These are phyloP conservation scores for Schizopora paradoxa DNA, from an alignment of 1,284 basidiomycete genomes.

Conservation along the genomic window DNA sequence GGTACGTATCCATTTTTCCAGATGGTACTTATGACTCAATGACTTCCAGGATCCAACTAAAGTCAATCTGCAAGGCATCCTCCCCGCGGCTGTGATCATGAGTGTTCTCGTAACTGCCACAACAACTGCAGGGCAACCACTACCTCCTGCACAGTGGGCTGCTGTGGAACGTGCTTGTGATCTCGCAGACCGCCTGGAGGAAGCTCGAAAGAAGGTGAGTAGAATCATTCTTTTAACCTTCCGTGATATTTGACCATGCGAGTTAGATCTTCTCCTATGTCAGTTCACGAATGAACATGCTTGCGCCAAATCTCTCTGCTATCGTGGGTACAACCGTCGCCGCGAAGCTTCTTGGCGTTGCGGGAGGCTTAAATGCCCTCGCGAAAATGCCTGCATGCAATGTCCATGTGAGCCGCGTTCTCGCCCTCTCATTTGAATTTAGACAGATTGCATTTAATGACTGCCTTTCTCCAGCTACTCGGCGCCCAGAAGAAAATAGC, in stretches of 20 bases:
- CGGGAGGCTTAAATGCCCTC: conserved; percentile 87
- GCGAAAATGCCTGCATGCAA: conserved; percentile 96
- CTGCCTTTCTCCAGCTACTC: conserved; percentile 67
- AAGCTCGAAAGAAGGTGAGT: conserved; percentile 76
- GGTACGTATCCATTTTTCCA: conserved; percentile 33
- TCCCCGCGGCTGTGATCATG: conserved; percentile 92
- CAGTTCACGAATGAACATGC: conserved; percentile 96
- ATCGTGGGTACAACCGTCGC: conserved; percentile 98
- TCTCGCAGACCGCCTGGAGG: conserved; percentile 83
- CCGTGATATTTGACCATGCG: conserved; percentile 6
- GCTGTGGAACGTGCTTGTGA: conserved; percentile 83
- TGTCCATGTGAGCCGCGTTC: conserved; percentile 65
- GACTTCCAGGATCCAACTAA: conserved; percentile 69
- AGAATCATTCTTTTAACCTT: background rate
- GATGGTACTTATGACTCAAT: conserved; percentile 5
- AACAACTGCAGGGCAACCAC: conserved; percentile 74
- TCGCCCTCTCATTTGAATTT: background rate
- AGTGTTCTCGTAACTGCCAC: conserved; percentile 96
- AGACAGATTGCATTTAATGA: background rate
- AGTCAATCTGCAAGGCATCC: conserved; percentile 71
- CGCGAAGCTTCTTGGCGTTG: conserved; percentile 95
- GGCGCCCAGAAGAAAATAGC: conserved; percentile 91
- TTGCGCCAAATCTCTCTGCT: conserved; percentile 96
- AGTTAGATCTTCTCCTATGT: conserved; percentile 94
- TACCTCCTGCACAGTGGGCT: conserved; percentile 71